Conservation (phyloP, 2,329 filamentous ascomycete species). For the Aspergillus eucalypticola region DNA sequence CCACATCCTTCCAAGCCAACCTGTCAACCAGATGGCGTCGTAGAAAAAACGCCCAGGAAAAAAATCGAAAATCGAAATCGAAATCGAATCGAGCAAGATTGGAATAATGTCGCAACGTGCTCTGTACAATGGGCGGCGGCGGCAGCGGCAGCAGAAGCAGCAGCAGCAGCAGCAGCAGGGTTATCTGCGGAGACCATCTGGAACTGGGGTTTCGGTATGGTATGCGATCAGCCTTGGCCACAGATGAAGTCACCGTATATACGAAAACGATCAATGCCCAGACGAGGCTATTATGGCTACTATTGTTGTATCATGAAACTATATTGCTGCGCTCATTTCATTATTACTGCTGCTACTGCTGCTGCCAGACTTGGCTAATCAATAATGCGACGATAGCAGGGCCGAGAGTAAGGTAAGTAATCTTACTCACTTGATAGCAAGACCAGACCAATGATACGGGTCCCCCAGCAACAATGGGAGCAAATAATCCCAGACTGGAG, state of each 20-base stretch:
- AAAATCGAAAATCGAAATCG: constrained; percentile 4
- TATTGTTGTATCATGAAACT: background rate
- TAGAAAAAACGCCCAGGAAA: background rate
- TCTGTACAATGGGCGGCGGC: too few species aligned
- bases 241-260: background rate
- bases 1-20: background rate
- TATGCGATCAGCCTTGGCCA: background rate
- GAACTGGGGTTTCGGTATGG: too few species aligned
- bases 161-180: too few species aligned
- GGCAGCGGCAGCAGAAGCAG: too few species aligned
- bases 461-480: background rate
- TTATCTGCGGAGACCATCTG: too few species aligned
- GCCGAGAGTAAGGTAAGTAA: background rate
- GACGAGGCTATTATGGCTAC: background rate
- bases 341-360: background rate
- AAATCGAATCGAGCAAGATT: constrained; percentile 5
- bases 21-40: constrained; percentile 16
- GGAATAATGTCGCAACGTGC: background rate
- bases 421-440: constrained; percentile 1
- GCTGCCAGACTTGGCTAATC: background rate
- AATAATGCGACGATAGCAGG: background rate
- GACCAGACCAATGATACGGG: constrained; percentile 1
- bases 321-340: background rate
- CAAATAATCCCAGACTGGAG: background rate
- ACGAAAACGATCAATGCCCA: background rate